Percentiles rank a stretch among this genome's conserved stretches.
Evolutionary conservation across 345 rosid species (phyloP).

Genomic region (Salix purpurea): DNA sequence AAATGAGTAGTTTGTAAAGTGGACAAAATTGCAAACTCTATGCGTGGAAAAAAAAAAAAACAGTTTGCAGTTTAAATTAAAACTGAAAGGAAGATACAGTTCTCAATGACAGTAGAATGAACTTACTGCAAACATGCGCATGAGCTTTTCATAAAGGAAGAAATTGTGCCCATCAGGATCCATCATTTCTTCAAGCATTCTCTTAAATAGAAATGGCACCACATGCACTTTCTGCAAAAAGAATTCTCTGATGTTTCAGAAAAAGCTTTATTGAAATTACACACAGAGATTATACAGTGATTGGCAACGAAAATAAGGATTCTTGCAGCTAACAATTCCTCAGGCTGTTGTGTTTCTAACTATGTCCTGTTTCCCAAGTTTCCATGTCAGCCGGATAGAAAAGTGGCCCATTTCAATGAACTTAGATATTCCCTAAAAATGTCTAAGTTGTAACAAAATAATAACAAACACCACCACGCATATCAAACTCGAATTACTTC

Average conservation of each 20-base stretch:
- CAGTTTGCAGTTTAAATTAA: too few relatives aligned
- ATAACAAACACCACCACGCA: background rate
- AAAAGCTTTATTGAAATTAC: background rate
- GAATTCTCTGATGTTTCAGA: background rate
- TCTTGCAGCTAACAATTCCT: too few relatives aligned
- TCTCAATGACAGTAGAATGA: background rate
- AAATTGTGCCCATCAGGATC: conserved; percentile 63
- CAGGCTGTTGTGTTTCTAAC: too few relatives aligned
- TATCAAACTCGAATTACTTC: background rate
- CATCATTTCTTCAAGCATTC: conserved; percentile 57
- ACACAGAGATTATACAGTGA: too few relatives aligned
- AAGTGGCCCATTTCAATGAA: too few relatives aligned
- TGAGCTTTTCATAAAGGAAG: conserved; percentile 41
- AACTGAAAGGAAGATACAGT: background rate
- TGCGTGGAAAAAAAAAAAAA: background rate
- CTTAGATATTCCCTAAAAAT: too few relatives aligned
- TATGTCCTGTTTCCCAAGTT: too few relatives aligned
- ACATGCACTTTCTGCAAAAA: conserved; percentile 54
- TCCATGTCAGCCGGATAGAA: too few relatives aligned
- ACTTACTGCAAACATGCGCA: conserved; percentile 74
- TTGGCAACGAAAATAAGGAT: too few relatives aligned
- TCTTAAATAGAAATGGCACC: conserved; percentile 67
- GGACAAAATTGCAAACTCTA: background rate
- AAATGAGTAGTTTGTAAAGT: background rate
- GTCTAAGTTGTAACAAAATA: too few relatives aligned